Evolutionary conservation across 2,329 filamentous ascomycete species (phyloP).

Genomic region (Aspergillus pseudoglaucus): DNA sequence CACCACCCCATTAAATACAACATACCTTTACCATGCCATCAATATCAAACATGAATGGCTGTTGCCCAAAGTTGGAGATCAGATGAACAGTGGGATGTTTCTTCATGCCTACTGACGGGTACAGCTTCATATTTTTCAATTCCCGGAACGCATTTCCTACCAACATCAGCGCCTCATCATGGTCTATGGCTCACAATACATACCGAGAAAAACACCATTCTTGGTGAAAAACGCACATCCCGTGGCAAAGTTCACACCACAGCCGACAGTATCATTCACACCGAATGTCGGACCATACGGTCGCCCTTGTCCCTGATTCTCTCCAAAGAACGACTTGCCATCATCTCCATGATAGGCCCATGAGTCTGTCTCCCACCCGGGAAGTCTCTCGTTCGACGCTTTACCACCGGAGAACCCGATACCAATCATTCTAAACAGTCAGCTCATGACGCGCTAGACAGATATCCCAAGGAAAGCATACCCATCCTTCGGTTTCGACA

Average conservation of each 20-base stretch:
- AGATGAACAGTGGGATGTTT: constrained; percentile 53
- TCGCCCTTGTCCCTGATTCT: constrained; percentile 48
- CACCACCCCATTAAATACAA: constrained; percentile 6
- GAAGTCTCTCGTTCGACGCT: constrained; percentile 54
- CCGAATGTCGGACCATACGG: constrained; percentile 56
- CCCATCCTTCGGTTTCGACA: constrained; percentile 63
- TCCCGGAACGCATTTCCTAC: constrained; percentile 53
- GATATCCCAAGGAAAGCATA: constrained; percentile 28
- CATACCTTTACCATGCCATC: constrained; percentile 73
- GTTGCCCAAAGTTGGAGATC: constrained; percentile 58
- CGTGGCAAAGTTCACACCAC: constrained; percentile 59
- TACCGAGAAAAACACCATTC: constrained; percentile 55
- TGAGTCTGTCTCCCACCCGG: constrained; percentile 60
- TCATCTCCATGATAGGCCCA: constrained; percentile 64
- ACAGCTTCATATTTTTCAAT: constrained; percentile 38
- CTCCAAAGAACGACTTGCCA: constrained; percentile 56
- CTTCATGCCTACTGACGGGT: constrained; percentile 60
- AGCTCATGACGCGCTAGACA: background rate
- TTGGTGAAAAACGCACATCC: constrained; percentile 60
- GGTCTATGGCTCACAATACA: constrained; percentile 7
- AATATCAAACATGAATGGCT: constrained; percentile 84
- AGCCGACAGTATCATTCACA: constrained; percentile 55
- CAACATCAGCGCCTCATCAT: constrained; percentile 4
- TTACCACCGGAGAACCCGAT: constrained; percentile 57
- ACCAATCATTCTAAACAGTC: constrained; percentile 34